These are phyloP conservation scores for Skeletonema marinoi DNA, from an alignment of 108 stramenopile genomes.

Conservation along the genomic window DNA sequence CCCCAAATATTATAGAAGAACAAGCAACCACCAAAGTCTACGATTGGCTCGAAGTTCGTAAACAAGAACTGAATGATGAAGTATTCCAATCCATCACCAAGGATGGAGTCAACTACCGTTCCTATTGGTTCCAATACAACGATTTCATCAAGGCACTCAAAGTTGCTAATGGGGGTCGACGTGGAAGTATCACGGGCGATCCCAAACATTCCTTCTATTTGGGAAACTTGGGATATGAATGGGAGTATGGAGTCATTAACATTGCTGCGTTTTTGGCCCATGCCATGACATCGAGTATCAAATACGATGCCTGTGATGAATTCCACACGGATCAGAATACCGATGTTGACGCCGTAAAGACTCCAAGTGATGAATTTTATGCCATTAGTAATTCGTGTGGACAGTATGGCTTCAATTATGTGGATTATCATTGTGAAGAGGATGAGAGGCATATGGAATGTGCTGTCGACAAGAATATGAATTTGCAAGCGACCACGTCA, in stretches of 20 bases:
- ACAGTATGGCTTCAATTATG: slow-evolving; percentile 40
- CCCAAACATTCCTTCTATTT: slow-evolving; percentile 10
- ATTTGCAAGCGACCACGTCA: slow-evolving; percentile 33
- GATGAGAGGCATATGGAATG: slow-evolving; percentile 50
- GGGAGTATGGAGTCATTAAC: slow-evolving; percentile 27
- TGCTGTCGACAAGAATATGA: slow-evolving; percentile 36
- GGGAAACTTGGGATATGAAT: slow-evolving; percentile 7
- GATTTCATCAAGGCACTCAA: neutral
- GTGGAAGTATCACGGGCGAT: neutral
- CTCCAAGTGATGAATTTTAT: slow-evolving; percentile 12
- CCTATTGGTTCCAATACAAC: slow-evolving; percentile 3
- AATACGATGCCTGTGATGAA: slow-evolving; percentile 42
- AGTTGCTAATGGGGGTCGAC: neutral
- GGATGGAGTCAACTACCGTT: neutral
- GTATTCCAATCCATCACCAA: neutral
- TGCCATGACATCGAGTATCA: slow-evolving; percentile 37
- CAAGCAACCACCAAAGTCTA: neutral
- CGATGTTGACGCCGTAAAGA: neutral
- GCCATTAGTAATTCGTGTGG: slow-evolving; percentile 51
- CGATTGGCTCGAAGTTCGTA: neutral
- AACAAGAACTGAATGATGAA: neutral
- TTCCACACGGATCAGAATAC: slow-evolving; percentile 32
- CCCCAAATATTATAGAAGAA: neutral
- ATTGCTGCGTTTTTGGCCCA: slow-evolving; percentile 35
- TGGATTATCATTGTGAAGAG: slow-evolving; percentile 28